A percentile compares a stretch with the other conserved stretches of the same genome.
Evolutionary conservation across 2,329 filamentous ascomycete genomes (phyloP).

Genomic region (Dactylella cylindrospora): DNA sequence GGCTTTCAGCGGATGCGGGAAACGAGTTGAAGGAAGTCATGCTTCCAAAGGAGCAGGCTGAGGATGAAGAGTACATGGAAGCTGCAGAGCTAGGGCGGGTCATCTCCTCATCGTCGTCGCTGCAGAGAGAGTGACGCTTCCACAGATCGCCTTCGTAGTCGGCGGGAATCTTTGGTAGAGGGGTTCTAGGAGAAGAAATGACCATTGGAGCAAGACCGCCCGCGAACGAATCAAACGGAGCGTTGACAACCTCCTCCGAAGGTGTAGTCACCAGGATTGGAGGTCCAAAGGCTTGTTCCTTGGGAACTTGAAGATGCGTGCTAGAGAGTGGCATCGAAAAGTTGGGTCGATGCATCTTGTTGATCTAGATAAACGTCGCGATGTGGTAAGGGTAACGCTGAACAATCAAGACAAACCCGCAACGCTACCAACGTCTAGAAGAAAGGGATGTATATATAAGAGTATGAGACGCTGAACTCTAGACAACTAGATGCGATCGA

Average conservation of each 20-base stretch:
- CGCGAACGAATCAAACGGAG: conserved; percentile 16
- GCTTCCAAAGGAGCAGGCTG: conserved; percentile 49
- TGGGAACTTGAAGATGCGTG: conserved; percentile 17
- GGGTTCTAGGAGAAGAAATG: conserved; percentile 47
- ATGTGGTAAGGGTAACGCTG: background rate
- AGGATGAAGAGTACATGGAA: conserved; percentile 49
- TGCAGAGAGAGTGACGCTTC: conserved; percentile 24
- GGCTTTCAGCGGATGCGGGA: conserved; percentile 46
- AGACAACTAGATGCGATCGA: conserved; percentile 6
- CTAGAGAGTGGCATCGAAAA: conserved; percentile 27
- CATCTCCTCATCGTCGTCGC: conserved; percentile 43
- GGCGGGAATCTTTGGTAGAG: conserved; percentile 44
- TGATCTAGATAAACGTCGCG: background rate
- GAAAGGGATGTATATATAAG: conserved; percentile 9
- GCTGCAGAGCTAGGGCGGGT: conserved; percentile 46
- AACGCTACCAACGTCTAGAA: background rate
- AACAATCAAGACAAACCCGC: background rate
- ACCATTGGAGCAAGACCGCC: conserved; percentile 40
- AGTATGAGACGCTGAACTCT: background rate
- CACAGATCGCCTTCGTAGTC: conserved; percentile 31
- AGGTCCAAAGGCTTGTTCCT: conserved; percentile 29
- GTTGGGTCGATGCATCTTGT: conserved; percentile 35
- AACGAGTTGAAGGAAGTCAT: conserved; percentile 48
- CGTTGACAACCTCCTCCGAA: conserved; percentile 22
- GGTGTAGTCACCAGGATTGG: conserved; percentile 36